A percentile compares a stretch with the other conserved stretches of the same genome.
Conservation (phyloP, 305 asterid genomes). For the Fraxinus baroniana region DNA sequence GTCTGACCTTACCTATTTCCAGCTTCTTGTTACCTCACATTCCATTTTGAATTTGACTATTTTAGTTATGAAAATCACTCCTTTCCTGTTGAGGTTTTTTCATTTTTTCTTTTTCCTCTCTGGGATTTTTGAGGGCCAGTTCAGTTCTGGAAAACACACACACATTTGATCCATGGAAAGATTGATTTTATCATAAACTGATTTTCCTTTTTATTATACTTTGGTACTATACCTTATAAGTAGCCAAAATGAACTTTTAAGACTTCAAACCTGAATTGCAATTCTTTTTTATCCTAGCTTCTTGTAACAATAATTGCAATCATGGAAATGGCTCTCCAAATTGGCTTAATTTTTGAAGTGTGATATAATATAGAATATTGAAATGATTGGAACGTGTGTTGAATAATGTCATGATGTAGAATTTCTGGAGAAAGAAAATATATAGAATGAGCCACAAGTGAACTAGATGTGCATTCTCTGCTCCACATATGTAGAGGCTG, state of each 20-base stretch:
- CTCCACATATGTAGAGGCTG: background rate
- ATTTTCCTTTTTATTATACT: conserved; percentile 15
- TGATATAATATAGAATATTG: background rate
- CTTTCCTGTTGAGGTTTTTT: background rate
- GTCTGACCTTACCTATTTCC: background rate
- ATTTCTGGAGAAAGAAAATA: background rate
- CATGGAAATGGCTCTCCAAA: conserved; percentile 15
- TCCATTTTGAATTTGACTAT: background rate
- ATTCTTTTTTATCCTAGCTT: conserved; percentile 7
- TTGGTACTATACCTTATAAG: conserved; percentile 4
- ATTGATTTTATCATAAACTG: background rate
- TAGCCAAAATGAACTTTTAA: background rate
- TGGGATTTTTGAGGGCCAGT: background rate
- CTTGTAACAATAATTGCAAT: conserved; percentile 18
- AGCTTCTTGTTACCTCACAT: conserved; percentile 18
- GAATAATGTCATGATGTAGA: conserved; percentile 17
- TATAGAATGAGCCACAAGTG: background rate
- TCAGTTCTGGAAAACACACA: conserved; percentile 19
- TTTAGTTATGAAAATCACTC: conserved; percentile 5
- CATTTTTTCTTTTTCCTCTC: background rate
- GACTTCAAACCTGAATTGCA: background rate
- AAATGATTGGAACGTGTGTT: conserved; percentile 4
- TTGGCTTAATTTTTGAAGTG: background rate
- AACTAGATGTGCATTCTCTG: background rate
- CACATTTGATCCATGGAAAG: conserved; percentile 5